Conservation (phyloP, 2,329 filamentous ascomycete genomes). For the Exophiala calicioides region DNA sequence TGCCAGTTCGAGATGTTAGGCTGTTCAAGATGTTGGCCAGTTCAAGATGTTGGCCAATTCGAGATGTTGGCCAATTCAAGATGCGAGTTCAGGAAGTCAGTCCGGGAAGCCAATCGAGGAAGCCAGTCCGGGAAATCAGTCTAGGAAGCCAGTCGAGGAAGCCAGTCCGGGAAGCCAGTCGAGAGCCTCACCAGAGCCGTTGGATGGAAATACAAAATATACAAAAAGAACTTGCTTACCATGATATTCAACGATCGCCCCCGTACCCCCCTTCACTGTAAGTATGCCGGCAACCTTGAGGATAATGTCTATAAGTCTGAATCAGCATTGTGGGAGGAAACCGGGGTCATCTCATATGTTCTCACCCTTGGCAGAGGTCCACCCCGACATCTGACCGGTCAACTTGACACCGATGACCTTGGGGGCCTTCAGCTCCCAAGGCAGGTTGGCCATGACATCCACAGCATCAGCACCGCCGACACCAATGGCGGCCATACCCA, state of each 20-base stretch:
- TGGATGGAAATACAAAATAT: background rate
- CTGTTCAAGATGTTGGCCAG: too few species aligned
- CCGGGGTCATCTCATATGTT: constrained; percentile 5
- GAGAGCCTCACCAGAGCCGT: too few species aligned
- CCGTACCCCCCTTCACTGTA: constrained; percentile 97
- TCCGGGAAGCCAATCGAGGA: too few species aligned
- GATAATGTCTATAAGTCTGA: constrained; percentile 71
- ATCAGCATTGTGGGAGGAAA: constrained; percentile 9
- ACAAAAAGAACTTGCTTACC: constrained; percentile 13
- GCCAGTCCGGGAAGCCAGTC: too few species aligned
- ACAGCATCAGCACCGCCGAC: constrained; percentile 98
- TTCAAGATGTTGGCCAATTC: too few species aligned
- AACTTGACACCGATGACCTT: constrained; percentile 97
- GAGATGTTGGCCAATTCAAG: too few species aligned
- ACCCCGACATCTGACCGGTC: constrained; percentile 83
- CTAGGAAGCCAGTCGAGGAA: too few species aligned
- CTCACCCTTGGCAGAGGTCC: constrained; percentile 85
- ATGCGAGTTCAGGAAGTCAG: too few species aligned
- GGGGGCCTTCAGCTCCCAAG: constrained; percentile 97
- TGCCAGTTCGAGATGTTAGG: too few species aligned
- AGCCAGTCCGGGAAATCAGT: too few species aligned
- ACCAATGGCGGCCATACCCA: constrained; percentile 92
- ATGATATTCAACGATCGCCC: constrained; percentile 65
- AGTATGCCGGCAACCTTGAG: constrained; percentile 95
- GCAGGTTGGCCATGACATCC: constrained; percentile 95